These are phyloP conservation scores for Citrus hindsii DNA, from an alignment of 345 rosid species.

Conservation along the genomic window DNA sequence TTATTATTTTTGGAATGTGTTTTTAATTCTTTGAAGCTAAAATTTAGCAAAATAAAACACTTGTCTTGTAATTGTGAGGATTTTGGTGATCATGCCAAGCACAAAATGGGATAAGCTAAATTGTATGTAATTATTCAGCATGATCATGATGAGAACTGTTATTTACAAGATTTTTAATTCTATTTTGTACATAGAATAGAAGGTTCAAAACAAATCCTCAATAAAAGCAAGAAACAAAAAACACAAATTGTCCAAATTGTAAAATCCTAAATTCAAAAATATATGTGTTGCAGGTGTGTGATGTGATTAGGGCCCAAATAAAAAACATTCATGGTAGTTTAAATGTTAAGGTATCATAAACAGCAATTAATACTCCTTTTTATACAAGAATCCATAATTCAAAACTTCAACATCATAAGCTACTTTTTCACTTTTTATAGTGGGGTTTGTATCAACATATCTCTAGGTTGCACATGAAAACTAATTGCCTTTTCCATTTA, in stretches of 20 bases:
- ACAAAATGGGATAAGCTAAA: background rate
- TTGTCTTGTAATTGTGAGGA: background rate
- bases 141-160: background rate
- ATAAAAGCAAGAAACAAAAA: background rate
- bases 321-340: slow-evolving; percentile 1
- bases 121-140: background rate
- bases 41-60: no score
- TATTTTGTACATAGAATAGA: background rate
- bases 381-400: background rate
- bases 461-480: background rate
- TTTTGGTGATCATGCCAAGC: background rate
- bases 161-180: no score
- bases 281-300: background rate
- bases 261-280: background rate
- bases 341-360: background rate
- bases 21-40: background rate
- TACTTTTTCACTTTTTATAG: background rate
- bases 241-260: background rate
- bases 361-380: background rate
- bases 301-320: background rate
- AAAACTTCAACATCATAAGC: background rate
- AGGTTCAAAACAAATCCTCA: background rate
- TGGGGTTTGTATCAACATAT: background rate
- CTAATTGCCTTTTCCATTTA: background rate
- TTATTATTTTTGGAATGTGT: no score